Base-by-base conservation (phyloP, 768 basidiomycete genomes). In the Calocybe gangraenosa region DNA sequence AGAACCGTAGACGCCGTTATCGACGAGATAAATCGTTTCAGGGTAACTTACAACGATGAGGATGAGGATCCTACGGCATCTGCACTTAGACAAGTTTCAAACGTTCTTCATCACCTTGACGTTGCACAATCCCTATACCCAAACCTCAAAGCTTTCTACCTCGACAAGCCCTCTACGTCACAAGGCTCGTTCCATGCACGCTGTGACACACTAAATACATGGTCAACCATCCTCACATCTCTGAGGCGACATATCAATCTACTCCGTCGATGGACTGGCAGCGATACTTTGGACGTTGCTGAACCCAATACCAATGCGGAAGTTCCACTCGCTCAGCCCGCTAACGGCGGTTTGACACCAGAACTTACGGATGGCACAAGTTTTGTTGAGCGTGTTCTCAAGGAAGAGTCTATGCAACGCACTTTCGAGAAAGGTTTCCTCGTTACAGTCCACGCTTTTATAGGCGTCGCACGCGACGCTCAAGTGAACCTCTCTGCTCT, bases 331-430 rank as follows among this genome's bases (percentile, higher is more conserved):
- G 57, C 63, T 19, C 61, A 65, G 10, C 17, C 49, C n/a, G 52
- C 45, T 35, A 28, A 49, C 20, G 37, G 64, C 22, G 17, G 63
- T 42, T 66, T 63, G 8, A 58, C 62, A 33, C 56, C 66, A 35
- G 82, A 81, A 48, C 68, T 72, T 36, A 62, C 81, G 3, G 85
- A 85, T 53, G 81, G 84, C 17, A 82, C 84, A 15, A 90, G 88
- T 28, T 99, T 98, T 62, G 86, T 97, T 25, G 96, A 97, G 62
- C 81, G 92, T 21, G 70, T 97, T 19, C 75, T 96, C 47, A 97
- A 98, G 62, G 95, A 98, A 64, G 95, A 98, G 57, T 86, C 86
- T n/a, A 84, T 98, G 58, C 89, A 94, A 64, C 78, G 86, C 49
- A 92, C 90, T 7, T 97, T 99, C 62, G 92, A 94, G 64, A 92